Conservation (phyloP, 1,139 yeast species). For the Yarrowia galli region DNA sequence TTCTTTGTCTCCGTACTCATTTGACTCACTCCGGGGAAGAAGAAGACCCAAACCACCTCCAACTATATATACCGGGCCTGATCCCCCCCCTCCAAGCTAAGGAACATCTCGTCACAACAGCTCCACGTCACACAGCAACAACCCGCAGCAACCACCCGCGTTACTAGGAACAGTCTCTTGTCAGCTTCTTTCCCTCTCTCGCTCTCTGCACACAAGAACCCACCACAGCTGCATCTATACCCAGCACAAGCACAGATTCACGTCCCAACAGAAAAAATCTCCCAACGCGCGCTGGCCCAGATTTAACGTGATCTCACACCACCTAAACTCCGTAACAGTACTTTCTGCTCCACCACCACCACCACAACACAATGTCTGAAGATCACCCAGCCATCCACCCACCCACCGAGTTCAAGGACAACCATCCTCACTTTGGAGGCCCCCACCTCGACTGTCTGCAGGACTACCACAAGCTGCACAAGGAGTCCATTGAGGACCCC, state of each 20-base stretch:
- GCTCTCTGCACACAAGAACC: background rate
- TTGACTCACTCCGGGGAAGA: constrained; percentile 35
- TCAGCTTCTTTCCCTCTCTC: too few species aligned
- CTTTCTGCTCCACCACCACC: too few species aligned
- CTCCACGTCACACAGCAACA: background rate
- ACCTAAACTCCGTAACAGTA: background rate
- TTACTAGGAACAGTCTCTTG: too few species aligned
- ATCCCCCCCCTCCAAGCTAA: background rate
- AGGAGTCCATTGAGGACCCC: constrained; percentile 81
- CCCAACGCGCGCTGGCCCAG: constrained; percentile 16
- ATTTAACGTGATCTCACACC: background rate
- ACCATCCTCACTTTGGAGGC: constrained; percentile 48
- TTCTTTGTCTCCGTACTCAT: background rate
- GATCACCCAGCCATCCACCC: constrained; percentile 38
- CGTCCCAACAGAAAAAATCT: constrained; percentile 23
- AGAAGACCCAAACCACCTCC: too few species aligned
- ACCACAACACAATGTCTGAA: constrained; percentile 32
- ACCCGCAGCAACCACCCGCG: too few species aligned
- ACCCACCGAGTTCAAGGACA: constrained; percentile 34
- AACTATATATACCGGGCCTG: background rate
- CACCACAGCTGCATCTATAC: background rate
- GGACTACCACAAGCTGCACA: constrained; percentile 77
- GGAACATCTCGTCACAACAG: too few species aligned
- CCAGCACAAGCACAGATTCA: background rate
- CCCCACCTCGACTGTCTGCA: constrained; percentile 58